These are phyloP conservation scores for Colletotrichum sp. DNA, from an alignment of 2,329 filamentous ascomycete species.

Conservation along the genomic window DNA sequence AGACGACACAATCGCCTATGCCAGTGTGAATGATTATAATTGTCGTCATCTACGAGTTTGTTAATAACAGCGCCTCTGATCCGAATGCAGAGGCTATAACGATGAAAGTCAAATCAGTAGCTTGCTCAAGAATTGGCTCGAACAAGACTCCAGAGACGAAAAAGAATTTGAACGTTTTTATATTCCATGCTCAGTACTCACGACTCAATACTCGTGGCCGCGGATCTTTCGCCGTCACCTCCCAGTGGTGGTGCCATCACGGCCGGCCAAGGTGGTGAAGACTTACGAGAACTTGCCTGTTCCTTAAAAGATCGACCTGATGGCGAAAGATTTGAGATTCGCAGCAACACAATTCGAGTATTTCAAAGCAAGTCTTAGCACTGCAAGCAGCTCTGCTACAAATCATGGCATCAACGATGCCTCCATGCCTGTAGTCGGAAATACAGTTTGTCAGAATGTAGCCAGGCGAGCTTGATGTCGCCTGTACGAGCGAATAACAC, in stretches of 20 bases:
- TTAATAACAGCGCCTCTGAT: rapidly evolving
- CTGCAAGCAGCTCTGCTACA: no score
- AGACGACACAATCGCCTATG: not conserved
- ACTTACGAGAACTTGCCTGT: rapidly evolving
- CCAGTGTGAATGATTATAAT: rapidly evolving
- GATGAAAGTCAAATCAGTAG: no score
- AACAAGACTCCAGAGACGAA: no score
- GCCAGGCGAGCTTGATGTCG: not conserved
- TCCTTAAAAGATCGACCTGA: not conserved
- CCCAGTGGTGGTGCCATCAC: not conserved
- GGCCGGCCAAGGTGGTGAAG: rapidly evolving
- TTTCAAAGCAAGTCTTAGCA: no score
- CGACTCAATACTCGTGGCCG: rapidly evolving
- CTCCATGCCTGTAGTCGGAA: rapidly evolving
- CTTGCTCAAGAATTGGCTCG: no score
- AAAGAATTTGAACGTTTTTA: rapidly evolving
- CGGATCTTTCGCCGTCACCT: not conserved
- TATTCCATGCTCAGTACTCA: not conserved
- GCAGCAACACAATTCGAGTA: no score
- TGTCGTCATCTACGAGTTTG: not conserved
- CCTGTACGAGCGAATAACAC: rapidly evolving
- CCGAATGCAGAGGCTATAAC: rapidly evolving
- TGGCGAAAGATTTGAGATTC: no score
- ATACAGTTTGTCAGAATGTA: rapidly evolving
- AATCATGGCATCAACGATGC: rapidly evolving